These are phyloP conservation scores for Emericellopsis atlantica DNA, from an alignment of 2,329 filamentous ascomycete species.

Conservation along the genomic window DNA sequence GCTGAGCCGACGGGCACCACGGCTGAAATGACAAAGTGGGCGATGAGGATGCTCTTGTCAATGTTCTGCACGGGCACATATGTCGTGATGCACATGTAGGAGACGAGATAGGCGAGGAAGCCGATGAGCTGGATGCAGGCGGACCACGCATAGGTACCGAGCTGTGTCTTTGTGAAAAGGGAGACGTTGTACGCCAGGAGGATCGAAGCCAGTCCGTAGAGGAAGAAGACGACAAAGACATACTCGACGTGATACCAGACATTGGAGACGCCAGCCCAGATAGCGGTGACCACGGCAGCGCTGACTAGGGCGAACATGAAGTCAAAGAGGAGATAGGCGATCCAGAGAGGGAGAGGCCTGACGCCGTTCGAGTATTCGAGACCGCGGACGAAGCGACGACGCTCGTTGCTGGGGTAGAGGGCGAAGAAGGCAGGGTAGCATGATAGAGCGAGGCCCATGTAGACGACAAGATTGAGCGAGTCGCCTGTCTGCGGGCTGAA, in stretches of 20 bases:
- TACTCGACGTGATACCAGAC: conserved; percentile 73
- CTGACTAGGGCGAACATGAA: conserved; percentile 57
- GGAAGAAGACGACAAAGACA: conserved; percentile 65
- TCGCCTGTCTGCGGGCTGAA: conserved; percentile 58
- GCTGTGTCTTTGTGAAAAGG: conserved; percentile 64
- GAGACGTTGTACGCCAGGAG: conserved; percentile 73
- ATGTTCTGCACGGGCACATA: conserved; percentile 50
- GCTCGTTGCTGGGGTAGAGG: conserved; percentile 78
- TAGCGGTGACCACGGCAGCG: conserved; percentile 51
- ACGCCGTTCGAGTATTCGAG: conserved; percentile 90
- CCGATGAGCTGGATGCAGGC: conserved; percentile 63
- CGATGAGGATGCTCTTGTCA: conserved; percentile 52
- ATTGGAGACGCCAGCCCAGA: conserved; percentile 52
- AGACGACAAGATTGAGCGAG: conserved; percentile 66
- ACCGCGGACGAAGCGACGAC: conserved; percentile 65
- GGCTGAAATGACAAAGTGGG: conserved; percentile 62
- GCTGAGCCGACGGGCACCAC: conserved; percentile 70
- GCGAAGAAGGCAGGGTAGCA: conserved; percentile 80
- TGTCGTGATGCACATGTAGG: conserved; percentile 59
- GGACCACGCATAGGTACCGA: conserved; percentile 74
- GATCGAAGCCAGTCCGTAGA: conserved; percentile 70
- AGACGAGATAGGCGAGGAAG: conserved; percentile 60
- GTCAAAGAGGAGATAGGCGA: conserved; percentile 73
- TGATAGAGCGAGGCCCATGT: conserved; percentile 67
- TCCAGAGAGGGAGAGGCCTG: conserved; percentile 68